These are phyloP conservation scores for Elongisporangium undulatum DNA, from an alignment of 352 stramenopile genomes.

Conservation along the genomic window DNA sequence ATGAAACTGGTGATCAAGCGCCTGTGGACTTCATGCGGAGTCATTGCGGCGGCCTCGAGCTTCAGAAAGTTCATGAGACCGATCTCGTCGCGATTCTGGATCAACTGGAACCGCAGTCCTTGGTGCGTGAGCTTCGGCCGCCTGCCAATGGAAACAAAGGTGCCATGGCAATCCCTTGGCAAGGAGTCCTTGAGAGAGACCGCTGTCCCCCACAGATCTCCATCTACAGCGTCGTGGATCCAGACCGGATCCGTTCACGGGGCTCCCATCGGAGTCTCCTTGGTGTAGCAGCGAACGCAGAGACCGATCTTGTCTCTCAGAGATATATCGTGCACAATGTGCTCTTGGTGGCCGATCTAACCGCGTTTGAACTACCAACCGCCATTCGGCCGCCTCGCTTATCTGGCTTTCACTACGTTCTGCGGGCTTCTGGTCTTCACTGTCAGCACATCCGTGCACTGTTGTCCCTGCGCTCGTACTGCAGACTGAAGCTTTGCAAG, in stretches of 20 bases:
- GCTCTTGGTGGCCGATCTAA: not conserved
- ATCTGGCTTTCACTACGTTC: not conserved
- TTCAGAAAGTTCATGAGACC: not conserved
- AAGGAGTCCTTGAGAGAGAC: not conserved
- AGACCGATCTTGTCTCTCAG: not conserved
- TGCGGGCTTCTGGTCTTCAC: not conserved
- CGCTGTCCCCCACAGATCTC: not conserved
- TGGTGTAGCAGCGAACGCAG: not conserved
- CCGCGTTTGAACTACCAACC: not conserved
- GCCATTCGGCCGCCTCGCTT: not conserved
- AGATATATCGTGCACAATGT: not conserved
- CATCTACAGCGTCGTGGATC: not conserved
- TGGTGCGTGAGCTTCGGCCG: not conserved
- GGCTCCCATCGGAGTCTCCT: not conserved
- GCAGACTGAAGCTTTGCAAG: not conserved
- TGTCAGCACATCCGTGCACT: not conserved
- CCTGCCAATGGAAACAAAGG: not conserved
- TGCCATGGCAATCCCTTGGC: not conserved
- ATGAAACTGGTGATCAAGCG: not conserved
- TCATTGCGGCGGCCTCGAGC: not conserved
- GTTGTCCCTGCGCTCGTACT: not conserved
- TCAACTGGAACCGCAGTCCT: not conserved
- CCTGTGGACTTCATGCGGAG: not conserved
- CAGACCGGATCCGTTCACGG: not conserved
- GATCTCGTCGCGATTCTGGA: not conserved